Percentiles rank a stretch among this genome's conserved stretches.
Evolutionary conservation across 1,284 basidiomycete genomes (phyloP).

Genomic region (Heterobasidion occidentale): DNA sequence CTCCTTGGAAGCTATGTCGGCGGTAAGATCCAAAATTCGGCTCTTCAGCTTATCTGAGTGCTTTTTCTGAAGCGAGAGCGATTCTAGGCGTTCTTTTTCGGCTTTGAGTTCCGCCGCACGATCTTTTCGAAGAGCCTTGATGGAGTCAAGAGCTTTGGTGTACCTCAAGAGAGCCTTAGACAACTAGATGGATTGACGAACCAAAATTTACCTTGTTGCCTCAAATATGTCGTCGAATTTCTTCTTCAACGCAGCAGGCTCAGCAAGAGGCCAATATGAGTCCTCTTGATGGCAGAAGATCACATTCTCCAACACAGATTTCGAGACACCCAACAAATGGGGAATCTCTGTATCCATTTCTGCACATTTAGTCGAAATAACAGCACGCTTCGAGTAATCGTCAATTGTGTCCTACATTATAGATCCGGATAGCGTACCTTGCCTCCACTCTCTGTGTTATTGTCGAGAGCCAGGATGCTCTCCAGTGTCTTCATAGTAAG

Average conservation of each 20-base stretch:
- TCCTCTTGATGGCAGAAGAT: slow-evolving; percentile 99
- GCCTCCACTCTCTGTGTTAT: slow-evolving; percentile 61
- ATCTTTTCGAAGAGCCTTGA: slow-evolving; percentile 88
- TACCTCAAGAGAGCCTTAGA: slow-evolving; percentile 46
- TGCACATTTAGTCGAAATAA: slow-evolving; percentile 92
- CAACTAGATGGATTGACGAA: neutral
- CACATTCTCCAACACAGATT: slow-evolving; percentile 95
- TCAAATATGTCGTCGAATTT: slow-evolving; percentile 99
- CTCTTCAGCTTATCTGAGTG: slow-evolving; percentile 78
- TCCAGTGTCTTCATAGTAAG: slow-evolving; percentile 98
- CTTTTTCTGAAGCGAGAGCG: slow-evolving; percentile 77
- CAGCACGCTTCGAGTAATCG: slow-evolving; percentile 14
- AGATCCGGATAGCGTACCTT: slow-evolving; percentile 46
- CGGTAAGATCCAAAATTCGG: slow-evolving; percentile 60
- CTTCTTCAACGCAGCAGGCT: slow-evolving; percentile 90
- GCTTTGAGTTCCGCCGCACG: slow-evolving; percentile 86
- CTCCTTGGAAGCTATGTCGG: slow-evolving; percentile 64
- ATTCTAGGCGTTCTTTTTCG: slow-evolving; percentile 83
- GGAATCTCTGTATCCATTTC: slow-evolving; percentile 97
- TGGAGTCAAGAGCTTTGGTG: slow-evolving; percentile 93
- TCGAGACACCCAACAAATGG: slow-evolving; percentile 89
- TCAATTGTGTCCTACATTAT: neutral
- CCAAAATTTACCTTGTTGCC: slow-evolving; percentile 71
- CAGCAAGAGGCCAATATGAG: slow-evolving; percentile 95
- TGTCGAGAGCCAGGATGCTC: slow-evolving; percentile 76